Percentiles rank a stretch among this genome's conserved stretches.
Conservation (phyloP, 2,329 filamentous ascomycete genomes). For the Madurella fahalii region DNA sequence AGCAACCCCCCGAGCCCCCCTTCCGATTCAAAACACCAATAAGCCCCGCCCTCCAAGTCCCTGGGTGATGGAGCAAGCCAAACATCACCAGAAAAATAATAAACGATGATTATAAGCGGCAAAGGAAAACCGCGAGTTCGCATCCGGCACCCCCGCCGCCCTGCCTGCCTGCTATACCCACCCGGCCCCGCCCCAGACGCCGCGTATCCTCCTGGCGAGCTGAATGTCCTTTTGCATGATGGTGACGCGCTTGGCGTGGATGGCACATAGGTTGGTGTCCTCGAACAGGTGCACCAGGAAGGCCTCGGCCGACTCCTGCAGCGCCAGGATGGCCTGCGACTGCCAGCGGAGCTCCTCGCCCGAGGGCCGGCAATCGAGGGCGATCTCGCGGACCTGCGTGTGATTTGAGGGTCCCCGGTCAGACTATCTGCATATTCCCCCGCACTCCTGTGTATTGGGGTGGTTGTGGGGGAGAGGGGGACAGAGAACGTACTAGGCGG, state of each 20-base stretch:
- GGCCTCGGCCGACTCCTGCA: conserved; percentile 94
- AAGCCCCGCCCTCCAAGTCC: background rate
- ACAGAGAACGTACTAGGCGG: conserved; percentile 52
- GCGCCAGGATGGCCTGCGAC: conserved; percentile 85
- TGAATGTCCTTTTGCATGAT: conserved; percentile 99
- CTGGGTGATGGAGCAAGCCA: background rate
- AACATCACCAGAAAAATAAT: no score
- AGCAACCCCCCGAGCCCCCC: background rate
- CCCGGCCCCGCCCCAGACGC: conserved; percentile 68
- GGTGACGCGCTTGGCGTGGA: conserved; percentile 93
- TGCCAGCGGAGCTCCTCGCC: conserved; percentile 85
- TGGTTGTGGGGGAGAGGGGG: background rate
- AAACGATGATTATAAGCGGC: no score
- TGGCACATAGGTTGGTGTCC: conserved; percentile 91
- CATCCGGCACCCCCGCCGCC: no score
- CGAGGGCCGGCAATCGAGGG: conserved; percentile 56
- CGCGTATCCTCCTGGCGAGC: conserved; percentile 75
- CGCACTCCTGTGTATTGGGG: no score
- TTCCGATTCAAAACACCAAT: background rate
- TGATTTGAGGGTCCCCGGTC: no score
- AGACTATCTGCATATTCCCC: no score
- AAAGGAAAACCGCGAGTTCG: background rate
- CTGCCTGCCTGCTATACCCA: conserved; percentile 32
- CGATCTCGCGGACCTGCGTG: conserved; percentile 65
- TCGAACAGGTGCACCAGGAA: conserved; percentile 97